Evolutionary conservation across 1,139 yeast species (phyloP), one percentile per base, ranked within the genome.

Genomic region (Pichia terricola): DNA sequence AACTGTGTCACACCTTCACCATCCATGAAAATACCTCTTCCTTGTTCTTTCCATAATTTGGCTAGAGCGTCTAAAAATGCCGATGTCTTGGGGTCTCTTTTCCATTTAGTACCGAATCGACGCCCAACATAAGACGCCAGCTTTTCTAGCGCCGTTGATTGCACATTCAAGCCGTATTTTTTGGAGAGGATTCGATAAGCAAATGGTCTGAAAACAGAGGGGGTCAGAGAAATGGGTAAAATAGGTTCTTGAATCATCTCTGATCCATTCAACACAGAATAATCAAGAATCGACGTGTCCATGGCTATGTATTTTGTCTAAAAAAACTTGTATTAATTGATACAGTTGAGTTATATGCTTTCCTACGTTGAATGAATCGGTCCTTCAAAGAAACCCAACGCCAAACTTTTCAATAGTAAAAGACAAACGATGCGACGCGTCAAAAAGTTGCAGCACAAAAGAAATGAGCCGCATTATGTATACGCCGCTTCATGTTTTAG

Each of bases 171-270:
- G 0, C 96, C 96, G 61, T 88, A 91, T 59, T 91, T 91, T 63
- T 88, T 91, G 3, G 97, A 86, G 25, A 91, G 64, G 2, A 89
- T 75, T 38, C 98, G 70, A 61, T 89, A 91, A 0, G 96, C 97
- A 40, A 89, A 67, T 0, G 98, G 98, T 40, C 98, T 72, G 35
- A 91, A 68, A 59, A 86, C 85, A 0, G 91, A 75, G 0, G 95
- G 87, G 46, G 79, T 84, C 4, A 89, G 73, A 49, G 74, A 72
- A 3, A 85, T 80, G 0, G 96, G 96, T 26, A 88, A 69, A 3
- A 65, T 60, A 4, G 67, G 66, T 26, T 55, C 25, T 30, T 7
- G 32, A 7, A 30, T 30, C 10, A 30, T 8, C 10, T 8, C 32
- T 10, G 32, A 30, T 7, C 10, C 54, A 5, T 33, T 34, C 25